Percentiles rank a stretch among this genome's conserved stretches.
Conservation (phyloP, 2,329 filamentous ascomycete genomes). For the Pseudopithomyces chartarum region DNA sequence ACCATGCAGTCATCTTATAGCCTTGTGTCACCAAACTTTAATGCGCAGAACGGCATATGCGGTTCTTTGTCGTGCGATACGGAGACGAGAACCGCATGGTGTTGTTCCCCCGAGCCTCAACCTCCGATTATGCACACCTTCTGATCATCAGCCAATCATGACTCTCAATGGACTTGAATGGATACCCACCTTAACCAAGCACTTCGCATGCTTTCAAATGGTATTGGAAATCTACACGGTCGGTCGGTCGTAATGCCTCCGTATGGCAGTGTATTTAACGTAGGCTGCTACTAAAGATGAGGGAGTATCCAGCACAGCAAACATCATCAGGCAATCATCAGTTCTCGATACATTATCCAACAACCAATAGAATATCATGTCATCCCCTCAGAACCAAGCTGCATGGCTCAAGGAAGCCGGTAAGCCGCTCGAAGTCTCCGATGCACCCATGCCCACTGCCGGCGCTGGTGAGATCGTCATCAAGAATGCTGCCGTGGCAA, state of each 20-base stretch:
- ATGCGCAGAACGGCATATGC: neutral
- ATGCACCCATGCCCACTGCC: constrained; percentile 25
- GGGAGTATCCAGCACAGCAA: neutral
- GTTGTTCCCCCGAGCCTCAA: neutral
- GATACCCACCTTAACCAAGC: constrained; percentile 35
- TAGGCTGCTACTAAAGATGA: neutral
- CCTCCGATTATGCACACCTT: neutral
- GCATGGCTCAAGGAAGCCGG: constrained; percentile 27
- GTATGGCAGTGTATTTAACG: neutral
- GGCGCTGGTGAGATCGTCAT: constrained; percentile 30
- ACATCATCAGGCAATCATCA: neutral
- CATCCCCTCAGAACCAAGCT: constrained; percentile 24
- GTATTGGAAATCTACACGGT: neutral
- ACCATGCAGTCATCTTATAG: neutral
- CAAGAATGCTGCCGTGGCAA: constrained; percentile 31
- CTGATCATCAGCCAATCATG: neutral
- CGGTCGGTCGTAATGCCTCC: neutral
- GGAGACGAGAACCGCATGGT: neutral
- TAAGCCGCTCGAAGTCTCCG: constrained; percentile 21
- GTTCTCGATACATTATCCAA: neutral
- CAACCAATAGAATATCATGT: neutral
- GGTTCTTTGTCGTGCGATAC: neutral
- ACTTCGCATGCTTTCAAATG: constrained; percentile 17
- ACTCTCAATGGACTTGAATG: neutral
- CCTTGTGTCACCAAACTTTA: neutral